Percentiles rank a stretch among this genome's conserved stretches.
These are phyloP conservation scores for Tetracladium setigerum DNA, from an alignment of 495 filamentous ascomycete genomes.

Conservation along the genomic window DNA sequence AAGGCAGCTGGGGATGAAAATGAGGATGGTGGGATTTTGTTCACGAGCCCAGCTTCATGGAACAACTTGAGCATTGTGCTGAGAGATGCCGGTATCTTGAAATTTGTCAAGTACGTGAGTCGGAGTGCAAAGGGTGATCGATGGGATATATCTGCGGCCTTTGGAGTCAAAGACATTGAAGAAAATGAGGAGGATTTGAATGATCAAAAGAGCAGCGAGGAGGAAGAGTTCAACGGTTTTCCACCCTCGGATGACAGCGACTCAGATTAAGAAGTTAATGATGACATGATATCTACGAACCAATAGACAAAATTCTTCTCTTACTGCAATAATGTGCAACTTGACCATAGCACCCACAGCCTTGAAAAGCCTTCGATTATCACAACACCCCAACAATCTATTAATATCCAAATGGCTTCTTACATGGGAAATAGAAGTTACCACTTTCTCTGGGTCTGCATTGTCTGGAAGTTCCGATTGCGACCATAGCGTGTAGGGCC, in stretches of 20 bases:
- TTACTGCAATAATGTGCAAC: too few species aligned
- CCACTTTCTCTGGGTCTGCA: too few species aligned
- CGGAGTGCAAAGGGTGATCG: constrained; percentile 73
- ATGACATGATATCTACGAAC: too few species aligned
- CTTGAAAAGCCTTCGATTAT: too few species aligned
- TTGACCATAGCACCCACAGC: too few species aligned
- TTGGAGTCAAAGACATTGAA: constrained; percentile 41
- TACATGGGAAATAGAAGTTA: too few species aligned
- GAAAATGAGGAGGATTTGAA: constrained; percentile 25
- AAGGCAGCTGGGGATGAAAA: constrained; percentile 53
- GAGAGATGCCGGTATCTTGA: constrained; percentile 74
- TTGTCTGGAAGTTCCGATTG: too few species aligned
- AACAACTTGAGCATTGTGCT: constrained; percentile 85
- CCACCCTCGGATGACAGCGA: constrained; percentile 22
- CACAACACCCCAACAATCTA: too few species aligned
- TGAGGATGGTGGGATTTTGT: constrained; percentile 89
- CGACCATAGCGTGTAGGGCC: too few species aligned
- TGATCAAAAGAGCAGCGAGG: constrained; percentile 10
- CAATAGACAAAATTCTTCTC: too few species aligned
- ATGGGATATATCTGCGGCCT: constrained; percentile 80
- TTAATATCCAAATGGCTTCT: too few species aligned
- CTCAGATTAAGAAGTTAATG: constrained; percentile 14
- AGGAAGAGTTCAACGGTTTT: constrained; percentile 23
- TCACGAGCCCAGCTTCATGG: constrained; percentile 82
- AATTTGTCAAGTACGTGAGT: constrained; percentile 96